These are phyloP conservation scores for Cystobasidium pallidum DNA, from an alignment of 1,284 basidiomycete genomes.

Conservation along the genomic window DNA sequence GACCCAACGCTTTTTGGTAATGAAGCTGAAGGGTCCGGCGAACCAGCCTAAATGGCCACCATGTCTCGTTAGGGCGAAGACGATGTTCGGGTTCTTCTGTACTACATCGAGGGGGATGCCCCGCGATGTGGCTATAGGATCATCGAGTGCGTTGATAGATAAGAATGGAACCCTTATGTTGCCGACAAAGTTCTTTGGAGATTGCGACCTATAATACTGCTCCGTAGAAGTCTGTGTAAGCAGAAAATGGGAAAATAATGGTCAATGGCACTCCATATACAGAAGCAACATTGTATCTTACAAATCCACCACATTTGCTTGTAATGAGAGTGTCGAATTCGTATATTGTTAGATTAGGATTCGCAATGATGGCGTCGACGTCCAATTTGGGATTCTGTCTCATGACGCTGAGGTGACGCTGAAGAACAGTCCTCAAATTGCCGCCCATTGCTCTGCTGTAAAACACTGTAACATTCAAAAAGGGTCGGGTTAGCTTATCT, in stretches of 20 bases:
- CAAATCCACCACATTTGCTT: constrained; percentile 72
- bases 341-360: constrained; percentile 54
- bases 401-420: constrained; percentile 61
- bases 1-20: constrained; percentile 67
- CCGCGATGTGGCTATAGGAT: constrained; percentile 70
- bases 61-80: constrained; percentile 71
- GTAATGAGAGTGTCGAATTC: constrained; percentile 66
- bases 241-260: no score
- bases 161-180: constrained; percentile 61
- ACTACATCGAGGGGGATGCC: constrained; percentile 56
- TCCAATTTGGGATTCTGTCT: constrained; percentile 47
- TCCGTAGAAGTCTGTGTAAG: constrained; percentile 62
- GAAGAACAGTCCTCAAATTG: constrained; percentile 62
- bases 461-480: constrained; percentile 6
- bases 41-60: constrained; percentile 98
- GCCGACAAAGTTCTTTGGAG: constrained; percentile 50
- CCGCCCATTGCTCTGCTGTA: constrained; percentile 53
- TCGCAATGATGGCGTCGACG: constrained; percentile 48
- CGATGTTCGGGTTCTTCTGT: constrained; percentile 66
- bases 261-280: no score
- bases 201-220: constrained; percentile 70
- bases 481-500: not conserved
- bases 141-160: constrained; percentile 84
- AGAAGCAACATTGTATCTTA: constrained; percentile 43
- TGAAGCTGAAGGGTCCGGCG: constrained; percentile 60